phyloP scores from a whole-genome alignment of 148 eudicot genomes.

The Chenopodium berlandieri region DNA sequence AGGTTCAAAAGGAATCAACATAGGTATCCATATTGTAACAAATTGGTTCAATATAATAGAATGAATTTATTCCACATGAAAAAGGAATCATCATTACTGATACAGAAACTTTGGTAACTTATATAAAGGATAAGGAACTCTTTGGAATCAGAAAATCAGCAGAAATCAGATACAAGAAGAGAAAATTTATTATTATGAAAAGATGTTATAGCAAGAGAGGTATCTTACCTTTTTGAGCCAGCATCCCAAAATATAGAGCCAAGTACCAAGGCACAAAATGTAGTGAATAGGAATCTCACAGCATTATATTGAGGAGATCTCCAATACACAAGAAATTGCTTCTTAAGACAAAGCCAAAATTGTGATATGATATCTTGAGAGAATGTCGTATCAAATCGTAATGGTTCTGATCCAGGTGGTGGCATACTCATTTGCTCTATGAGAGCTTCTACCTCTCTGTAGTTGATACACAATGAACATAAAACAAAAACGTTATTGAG shows the following conservation, averaged over 20 bases:
- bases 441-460: conserved; percentile 65
- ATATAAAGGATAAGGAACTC: not conserved
- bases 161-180: not conserved
- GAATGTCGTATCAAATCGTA: conserved; percentile 54
- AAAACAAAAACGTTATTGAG: not conserved
- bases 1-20: not conserved
- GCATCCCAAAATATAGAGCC: conserved; percentile 74
- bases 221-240: conserved; percentile 67
- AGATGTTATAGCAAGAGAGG: conserved; percentile 1
- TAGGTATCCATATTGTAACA: not conserved
- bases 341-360: conserved; percentile 62
- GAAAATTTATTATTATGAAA: not conserved
- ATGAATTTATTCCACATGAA: not conserved
- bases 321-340: conserved; percentile 79
- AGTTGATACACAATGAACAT: not conserved
- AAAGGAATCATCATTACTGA: not conserved
- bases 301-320: conserved; percentile 85
- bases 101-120: not conserved
- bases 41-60: not conserved
- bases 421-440: conserved; percentile 54
- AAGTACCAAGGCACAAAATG: conserved; percentile 54
- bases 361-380: conserved; percentile 57
- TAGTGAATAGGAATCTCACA: conserved; percentile 68
- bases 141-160: not conserved
- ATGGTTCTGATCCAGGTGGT: conserved; percentile 48